Evolutionary conservation across 2,329 filamentous ascomycete genomes (phyloP), one percentile per base, ranked within the genome.

Genomic region (Xylariaceae sp.): DNA sequence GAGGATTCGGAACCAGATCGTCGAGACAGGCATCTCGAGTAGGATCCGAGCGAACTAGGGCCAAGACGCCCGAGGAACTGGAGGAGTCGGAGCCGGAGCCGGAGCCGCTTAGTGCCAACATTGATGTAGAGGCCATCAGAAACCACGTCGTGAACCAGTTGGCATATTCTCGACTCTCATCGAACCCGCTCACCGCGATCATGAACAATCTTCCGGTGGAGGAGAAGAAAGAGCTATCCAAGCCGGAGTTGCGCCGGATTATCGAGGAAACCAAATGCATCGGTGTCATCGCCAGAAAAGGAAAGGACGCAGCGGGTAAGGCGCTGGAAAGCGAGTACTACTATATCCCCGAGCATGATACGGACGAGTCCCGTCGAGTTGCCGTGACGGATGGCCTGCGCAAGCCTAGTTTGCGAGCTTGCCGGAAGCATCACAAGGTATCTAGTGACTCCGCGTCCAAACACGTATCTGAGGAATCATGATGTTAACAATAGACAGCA

Each of bases 351-450:
- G 93, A 97, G 73, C 82, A 86, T 69, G 94, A 99, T 71, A 79
- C 82, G 2, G 92, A 97, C 71, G 82, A 87, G 64, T 84, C 88
- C 71, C 84, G 93, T 61, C 85, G 89, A 55, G 83, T 90, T 56
- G 89, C 92, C 18, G 91, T 97, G 11, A 90, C 92, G 1, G 87
- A 92, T 66, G 90, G 90, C 56, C 78, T 97, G 72, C 83, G 91
- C 58, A 96, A 96, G 76, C 93, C 92, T 49, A 94, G 91, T 68
- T 77, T 99, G 69, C 83, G 94, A 66, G 88, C 87, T 70, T 97
- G 94, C 71, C 84, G 94, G 70, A 97, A 97, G 77, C 90, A 94
- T 72, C 94, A 99, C 76, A 97, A 97, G 90, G 93, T 97, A 82
- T 30, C 71, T 79, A 49, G 17, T 10, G 2, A 4, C 48, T 55